Percentiles rank a stretch among this genome's conserved stretches.
Conservation (phyloP, 805 yeast species). For the Huiozyma sinensis region DNA sequence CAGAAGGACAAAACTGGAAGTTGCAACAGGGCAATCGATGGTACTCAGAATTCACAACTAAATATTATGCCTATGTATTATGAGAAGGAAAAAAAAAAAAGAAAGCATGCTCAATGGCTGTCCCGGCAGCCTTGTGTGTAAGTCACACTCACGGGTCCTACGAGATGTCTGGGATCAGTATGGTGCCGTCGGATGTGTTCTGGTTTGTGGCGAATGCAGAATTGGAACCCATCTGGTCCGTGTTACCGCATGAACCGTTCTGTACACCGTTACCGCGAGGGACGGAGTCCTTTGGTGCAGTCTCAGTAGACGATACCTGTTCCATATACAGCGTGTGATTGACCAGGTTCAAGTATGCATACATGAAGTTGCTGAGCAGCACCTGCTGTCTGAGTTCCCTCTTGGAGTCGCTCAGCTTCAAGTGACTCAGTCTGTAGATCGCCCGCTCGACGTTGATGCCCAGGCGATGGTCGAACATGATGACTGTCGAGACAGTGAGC, state of each 20-base stretch:
- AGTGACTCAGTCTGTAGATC: conserved; percentile 80
- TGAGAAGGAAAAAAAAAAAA: too few species aligned
- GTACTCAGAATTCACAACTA: too few species aligned
- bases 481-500: conserved; percentile 60
- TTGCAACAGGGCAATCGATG: too few species aligned
- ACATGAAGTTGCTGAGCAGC: conserved; percentile 89
- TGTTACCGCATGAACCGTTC: conserved; percentile 1
- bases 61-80: too few species aligned
- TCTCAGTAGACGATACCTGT: conserved; percentile 36
- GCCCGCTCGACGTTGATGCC: conserved; percentile 96
- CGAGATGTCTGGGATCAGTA: conserved; percentile 17
- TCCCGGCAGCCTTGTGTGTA: too few species aligned
- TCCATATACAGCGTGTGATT: conserved; percentile 81
- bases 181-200: conserved; percentile 17
- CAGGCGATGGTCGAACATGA: conserved; percentile 76
- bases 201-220: conserved; percentile 6
- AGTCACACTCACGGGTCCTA: too few species aligned
- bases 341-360: conserved; percentile 87
- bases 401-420: conserved; percentile 89
- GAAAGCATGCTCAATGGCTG: too few species aligned
- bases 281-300: background rate
- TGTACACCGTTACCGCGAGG: background rate
- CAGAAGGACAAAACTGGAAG: too few species aligned
- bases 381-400: conserved; percentile 90
- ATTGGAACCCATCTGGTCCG: background rate